Evolutionary conservation across 1,139 yeast species (phyloP), one percentile per base, ranked within the genome.

Genomic region (Nakaseomyces glabratus): DNA sequence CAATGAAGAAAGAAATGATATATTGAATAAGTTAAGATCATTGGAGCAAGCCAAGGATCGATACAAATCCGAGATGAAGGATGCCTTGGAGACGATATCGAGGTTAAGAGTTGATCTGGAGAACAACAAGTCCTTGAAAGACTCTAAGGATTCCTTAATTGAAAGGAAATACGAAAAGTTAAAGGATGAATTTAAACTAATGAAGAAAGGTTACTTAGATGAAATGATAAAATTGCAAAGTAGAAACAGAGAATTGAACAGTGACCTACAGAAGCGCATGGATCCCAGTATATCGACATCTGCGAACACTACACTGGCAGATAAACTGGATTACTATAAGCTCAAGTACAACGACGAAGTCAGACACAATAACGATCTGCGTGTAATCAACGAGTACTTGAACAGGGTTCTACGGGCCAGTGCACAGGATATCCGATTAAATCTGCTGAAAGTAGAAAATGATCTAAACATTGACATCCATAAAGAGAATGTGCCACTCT

Each of bases 361-460:
- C 4, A 44, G 41, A 35, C 51, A 47, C 23, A 56, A 52, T 34
- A 53, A 54, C 35, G 60, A 55, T 35, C 35, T 55, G 18, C 45
- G 40, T 14, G 49, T 54, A 11, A 47, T 54, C 41, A 55, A 52
- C 25, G 53, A 51, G 18, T 57, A 57, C 34, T 36, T 55, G 35
- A 52, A 55, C 34, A 47, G 49, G 10, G 55, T 56, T n/a, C 36
- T 57, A 23, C 45, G 47, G 22, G 53, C 55, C n/a, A 46, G 56
- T 13, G 47, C 58, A 3, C 48, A 43, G 24, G 56, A 52, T 32
- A 38, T 55, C 18, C 45, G 52, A 22, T 39, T 49, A 10, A 60
- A 55, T 36, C 41, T 48, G 9, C 35, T 47, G 34, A 52, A 51
- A 41, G 41, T 49, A 7, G 49, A 47, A 24, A 44, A 46, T 28